A percentile compares a stretch with the other conserved stretches of the same genome.
These are phyloP conservation scores for Lodderomyces metapsilosis DNA, from an alignment of 1,139 yeast species.

Conservation along the genomic window DNA sequence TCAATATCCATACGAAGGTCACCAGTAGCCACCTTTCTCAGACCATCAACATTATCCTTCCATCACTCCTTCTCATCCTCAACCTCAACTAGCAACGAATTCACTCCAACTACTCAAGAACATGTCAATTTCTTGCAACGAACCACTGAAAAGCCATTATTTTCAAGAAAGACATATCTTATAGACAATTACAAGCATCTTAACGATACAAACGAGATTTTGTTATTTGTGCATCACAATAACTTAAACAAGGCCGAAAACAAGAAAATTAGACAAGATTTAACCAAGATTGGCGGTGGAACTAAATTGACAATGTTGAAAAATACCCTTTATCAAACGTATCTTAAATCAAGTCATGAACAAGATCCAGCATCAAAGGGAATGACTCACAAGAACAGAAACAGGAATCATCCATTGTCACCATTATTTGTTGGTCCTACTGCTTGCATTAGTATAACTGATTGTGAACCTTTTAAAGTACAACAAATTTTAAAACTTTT, in stretches of 20 bases:
- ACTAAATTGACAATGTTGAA: slow-evolving; percentile 66
- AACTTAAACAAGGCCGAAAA: slow-evolving; percentile 73
- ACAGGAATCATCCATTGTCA: slow-evolving; percentile 59
- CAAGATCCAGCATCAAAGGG: slow-evolving; percentile 73
- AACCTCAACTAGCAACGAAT: not conserved
- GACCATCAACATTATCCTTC: not conserved
- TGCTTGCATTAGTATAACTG: slow-evolving; percentile 69
- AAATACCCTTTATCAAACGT: slow-evolving; percentile 65
- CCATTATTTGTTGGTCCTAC: slow-evolving; percentile 82
- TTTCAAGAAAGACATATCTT: slow-evolving; percentile 78
- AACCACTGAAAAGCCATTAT: slow-evolving; percentile 50
- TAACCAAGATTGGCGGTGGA: slow-evolving; percentile 62
- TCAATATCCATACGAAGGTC: not conserved
- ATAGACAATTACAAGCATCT: slow-evolving; percentile 75
- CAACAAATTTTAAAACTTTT: slow-evolving; percentile 59
- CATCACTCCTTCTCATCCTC: not conserved
- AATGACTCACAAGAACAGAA: slow-evolving; percentile 45
- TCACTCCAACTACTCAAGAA: slow-evolving; percentile 10
- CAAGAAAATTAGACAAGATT: slow-evolving; percentile 57
- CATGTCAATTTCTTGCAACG: slow-evolving; percentile 19
- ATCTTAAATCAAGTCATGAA: slow-evolving; percentile 66
- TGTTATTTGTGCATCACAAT: slow-evolving; percentile 81
- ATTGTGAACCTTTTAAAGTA: slow-evolving; percentile 69
- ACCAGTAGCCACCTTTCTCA: not conserved
- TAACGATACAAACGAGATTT: slow-evolving; percentile 64